phyloP scores from a whole-genome alignment of 768 basidiomycete species.

The Tulasnella calospora region DNA sequence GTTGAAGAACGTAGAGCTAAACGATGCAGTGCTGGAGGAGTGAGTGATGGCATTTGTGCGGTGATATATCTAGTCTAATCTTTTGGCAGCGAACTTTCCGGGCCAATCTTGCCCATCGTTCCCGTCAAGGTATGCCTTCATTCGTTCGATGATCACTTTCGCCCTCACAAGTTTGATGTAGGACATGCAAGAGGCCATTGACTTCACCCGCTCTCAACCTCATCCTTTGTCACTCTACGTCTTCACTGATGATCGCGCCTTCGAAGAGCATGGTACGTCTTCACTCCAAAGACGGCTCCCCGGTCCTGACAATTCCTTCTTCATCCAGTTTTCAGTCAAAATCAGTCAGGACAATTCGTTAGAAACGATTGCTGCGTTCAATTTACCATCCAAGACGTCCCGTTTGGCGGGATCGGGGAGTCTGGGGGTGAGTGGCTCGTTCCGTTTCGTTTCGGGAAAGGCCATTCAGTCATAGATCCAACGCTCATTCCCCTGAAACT shows the following conservation, averaged over 20 bases:
- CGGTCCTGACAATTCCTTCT: neutral
- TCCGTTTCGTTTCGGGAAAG: neutral
- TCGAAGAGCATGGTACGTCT: conserved; percentile 56
- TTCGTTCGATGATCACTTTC: neutral
- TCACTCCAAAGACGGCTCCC: neutral
- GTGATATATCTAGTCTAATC: neutral
- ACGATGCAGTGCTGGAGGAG: conserved; percentile 76
- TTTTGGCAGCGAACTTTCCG: conserved; percentile 44
- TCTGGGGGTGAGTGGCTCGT: conserved; percentile 56
- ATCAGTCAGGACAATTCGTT: conserved; percentile 64
- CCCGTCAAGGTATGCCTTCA: conserved; percentile 46
- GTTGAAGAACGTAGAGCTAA: conserved; percentile 15
- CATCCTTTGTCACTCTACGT: conserved; percentile 77
- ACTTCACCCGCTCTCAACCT: conserved; percentile 58
- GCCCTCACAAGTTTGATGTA: neutral
- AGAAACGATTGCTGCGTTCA: conserved; percentile 71
- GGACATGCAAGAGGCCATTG: conserved; percentile 62
- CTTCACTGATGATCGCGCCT: conserved; percentile 55
- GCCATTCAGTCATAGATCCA: neutral
- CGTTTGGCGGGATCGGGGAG: conserved; percentile 68
- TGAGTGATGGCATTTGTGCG: conserved; percentile 38
- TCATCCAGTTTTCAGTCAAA: conserved; percentile 58
- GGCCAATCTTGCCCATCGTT: conserved; percentile 71
- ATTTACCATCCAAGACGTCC: conserved; percentile 51
- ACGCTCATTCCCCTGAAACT: neutral